These are phyloP conservation scores for Globisporangium nunn DNA, from an alignment of 352 stramenopile genomes.

Conservation along the genomic window DNA sequence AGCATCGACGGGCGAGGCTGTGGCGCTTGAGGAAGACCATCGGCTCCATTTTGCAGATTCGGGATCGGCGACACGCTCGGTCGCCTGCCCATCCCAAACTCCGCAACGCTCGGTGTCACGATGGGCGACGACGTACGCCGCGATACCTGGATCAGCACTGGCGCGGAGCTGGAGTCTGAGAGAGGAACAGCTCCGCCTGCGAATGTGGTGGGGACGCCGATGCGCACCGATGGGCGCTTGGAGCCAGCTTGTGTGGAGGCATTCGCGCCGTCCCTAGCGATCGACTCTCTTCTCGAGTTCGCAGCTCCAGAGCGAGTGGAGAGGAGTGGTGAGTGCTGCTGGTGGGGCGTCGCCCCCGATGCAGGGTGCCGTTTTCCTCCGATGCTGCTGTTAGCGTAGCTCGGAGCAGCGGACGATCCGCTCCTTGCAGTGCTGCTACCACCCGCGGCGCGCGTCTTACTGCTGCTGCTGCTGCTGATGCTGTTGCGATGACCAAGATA, in stretches of 20 bases:
- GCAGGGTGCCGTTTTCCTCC: neutral
- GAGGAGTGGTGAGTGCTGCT: neutral
- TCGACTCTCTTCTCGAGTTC: constrained; percentile 4
- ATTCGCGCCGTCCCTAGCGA: neutral
- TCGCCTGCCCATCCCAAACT: constrained; percentile 27
- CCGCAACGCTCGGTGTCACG: constrained; percentile 18
- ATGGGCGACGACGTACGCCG: constrained; percentile 49
- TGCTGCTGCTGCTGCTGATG: neutral
- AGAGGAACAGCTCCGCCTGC: neutral
- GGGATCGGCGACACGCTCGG: constrained; percentile 54
- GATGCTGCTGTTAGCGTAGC: neutral
- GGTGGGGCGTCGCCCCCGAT: neutral
- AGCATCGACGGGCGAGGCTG: constrained; percentile 21
- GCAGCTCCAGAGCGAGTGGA: neutral
- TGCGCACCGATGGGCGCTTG: constrained; percentile 11
- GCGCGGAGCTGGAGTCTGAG: neutral
- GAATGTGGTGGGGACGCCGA: constrained; percentile 4
- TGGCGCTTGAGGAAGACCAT: neutral
- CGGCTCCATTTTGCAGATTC: neutral
- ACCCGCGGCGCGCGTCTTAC: neutral
- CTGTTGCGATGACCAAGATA: neutral
- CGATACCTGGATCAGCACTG: constrained; percentile 52
- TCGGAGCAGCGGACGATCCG: neutral
- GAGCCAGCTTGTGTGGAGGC: neutral
- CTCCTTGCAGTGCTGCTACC: neutral